Conservation (phyloP, 1,284 basidiomycete genomes). For the Fomitopsis pinicola region DNA sequence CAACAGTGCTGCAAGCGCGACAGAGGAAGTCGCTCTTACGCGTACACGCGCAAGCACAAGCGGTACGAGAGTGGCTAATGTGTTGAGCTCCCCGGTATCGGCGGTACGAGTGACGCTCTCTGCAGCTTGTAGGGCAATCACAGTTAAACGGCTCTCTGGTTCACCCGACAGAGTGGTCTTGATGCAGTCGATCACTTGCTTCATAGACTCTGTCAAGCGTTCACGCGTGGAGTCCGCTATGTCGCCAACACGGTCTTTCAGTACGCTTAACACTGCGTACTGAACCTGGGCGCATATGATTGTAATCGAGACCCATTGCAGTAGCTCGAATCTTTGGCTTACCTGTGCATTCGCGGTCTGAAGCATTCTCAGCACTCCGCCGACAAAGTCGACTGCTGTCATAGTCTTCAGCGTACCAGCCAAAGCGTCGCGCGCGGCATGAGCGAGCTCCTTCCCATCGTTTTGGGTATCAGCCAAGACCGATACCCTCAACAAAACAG, state of each 20-base stretch:
- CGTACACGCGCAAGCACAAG: constrained; percentile 47
- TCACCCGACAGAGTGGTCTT: constrained; percentile 42
- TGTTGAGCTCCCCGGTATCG: constrained; percentile 60
- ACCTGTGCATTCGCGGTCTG: constrained; percentile 47
- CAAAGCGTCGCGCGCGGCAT: constrained; percentile 46
- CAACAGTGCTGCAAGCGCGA: constrained; percentile 52
- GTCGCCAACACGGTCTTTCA: constrained; percentile 61
- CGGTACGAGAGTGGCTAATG: constrained; percentile 57
- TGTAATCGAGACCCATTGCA: neutral
- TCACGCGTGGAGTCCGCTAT: constrained; percentile 58
- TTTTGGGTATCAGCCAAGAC: constrained; percentile 29
- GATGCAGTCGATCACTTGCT: constrained; percentile 48
- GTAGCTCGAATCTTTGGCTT: constrained; percentile 5
- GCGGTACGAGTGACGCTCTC: constrained; percentile 54
- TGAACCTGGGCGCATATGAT: constrained; percentile 42
- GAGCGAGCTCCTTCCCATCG: constrained; percentile 35
- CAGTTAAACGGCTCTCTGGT: constrained; percentile 35
- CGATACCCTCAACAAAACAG: constrained; percentile 40
- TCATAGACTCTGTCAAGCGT: constrained; percentile 43
- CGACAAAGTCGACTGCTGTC: constrained; percentile 63
- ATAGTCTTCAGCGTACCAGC: constrained; percentile 52
- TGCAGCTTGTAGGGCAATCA: constrained; percentile 55
- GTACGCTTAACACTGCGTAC: constrained; percentile 57
- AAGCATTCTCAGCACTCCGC: constrained; percentile 49
- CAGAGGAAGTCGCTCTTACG: constrained; percentile 30